phyloP scores from a whole-genome alignment of 2,329 filamentous ascomycete species.

The Aspergillus sp. region DNA sequence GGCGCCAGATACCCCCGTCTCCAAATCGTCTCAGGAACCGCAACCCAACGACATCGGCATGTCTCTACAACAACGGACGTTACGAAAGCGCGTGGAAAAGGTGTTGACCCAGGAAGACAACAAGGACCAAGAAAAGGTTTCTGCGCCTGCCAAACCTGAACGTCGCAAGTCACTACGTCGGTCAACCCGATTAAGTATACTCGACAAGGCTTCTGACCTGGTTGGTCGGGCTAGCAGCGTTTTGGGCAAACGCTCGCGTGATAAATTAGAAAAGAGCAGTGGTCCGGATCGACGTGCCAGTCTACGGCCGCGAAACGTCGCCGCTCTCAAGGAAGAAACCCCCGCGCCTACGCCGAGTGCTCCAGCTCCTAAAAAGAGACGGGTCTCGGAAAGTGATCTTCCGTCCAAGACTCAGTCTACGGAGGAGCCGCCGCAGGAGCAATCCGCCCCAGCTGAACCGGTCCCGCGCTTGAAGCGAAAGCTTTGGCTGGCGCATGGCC shows the following conservation, averaged over 20 bases:
- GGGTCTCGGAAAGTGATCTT: conserved; percentile 42
- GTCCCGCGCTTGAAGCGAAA: conserved; percentile 55
- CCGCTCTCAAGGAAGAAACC: conserved; percentile 28
- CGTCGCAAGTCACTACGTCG: conserved; percentile 36
- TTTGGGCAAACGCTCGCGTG: conserved; percentile 63
- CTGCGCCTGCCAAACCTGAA: conserved; percentile 25
- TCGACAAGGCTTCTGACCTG: conserved; percentile 49
- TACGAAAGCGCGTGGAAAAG: conserved; percentile 35
- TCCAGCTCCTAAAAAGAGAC: conserved; percentile 44
- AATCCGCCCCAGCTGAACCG: conserved; percentile 20
- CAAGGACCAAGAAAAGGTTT: conserved; percentile 25
- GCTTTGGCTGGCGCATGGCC: conserved; percentile 76
- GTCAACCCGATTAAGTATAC: conserved; percentile 47
- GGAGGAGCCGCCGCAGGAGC: conserved; percentile 24
- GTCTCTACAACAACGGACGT: conserved; percentile 32
- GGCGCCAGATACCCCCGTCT: conserved; percentile 37
- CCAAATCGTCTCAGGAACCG: conserved; percentile 36
- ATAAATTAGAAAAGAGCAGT: conserved; percentile 56
- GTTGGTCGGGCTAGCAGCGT: conserved; percentile 52
- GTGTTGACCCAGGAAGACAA: conserved; percentile 29
- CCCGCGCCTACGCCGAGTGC: conserved; percentile 22
- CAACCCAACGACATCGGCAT: conserved; percentile 25
- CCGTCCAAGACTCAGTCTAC: conserved; percentile 24
- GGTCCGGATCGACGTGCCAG: conserved; percentile 58
- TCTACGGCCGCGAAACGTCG: conserved; percentile 55